Percentiles rank a stretch among this genome's conserved stretches.
phyloP scores from a whole-genome alignment of 2,329 filamentous ascomycete genomes.

The Arachnomyces sp. region DNA sequence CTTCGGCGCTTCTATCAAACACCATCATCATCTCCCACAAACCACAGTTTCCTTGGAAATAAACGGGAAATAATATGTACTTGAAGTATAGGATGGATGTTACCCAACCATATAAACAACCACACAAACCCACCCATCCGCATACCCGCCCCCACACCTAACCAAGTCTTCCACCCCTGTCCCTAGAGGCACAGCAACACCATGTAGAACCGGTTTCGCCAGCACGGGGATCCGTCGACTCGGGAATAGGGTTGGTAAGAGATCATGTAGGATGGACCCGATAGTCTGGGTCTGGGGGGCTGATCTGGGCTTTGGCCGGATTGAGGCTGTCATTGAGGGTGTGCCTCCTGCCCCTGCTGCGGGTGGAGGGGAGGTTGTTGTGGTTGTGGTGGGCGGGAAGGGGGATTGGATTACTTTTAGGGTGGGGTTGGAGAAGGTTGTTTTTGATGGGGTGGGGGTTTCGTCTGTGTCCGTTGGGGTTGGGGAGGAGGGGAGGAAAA shows the following conservation, averaged over 20 bases:
- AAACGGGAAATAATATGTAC: neutral
- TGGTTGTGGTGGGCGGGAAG: slow-evolving; percentile 45
- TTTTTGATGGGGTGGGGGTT: too few species aligned
- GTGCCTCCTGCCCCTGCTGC: neutral
- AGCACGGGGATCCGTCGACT: slow-evolving; percentile 75
- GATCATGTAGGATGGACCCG: slow-evolving; percentile 64
- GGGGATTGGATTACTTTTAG: slow-evolving; percentile 69
- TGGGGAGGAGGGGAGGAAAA: slow-evolving; percentile 70
- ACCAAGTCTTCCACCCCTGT: slow-evolving; percentile 77
- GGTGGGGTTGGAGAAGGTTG: slow-evolving; percentile 35
- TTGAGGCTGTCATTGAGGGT: slow-evolving; percentile 15
- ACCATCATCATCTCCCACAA: neutral
- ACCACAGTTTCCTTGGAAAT: neutral
- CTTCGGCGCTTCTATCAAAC: too few species aligned
- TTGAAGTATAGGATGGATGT: too few species aligned
- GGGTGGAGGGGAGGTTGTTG: slow-evolving; percentile 13
- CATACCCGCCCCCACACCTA: slow-evolving; percentile 65
- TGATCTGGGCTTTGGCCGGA: slow-evolving; percentile 11
- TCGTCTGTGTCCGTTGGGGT: too few species aligned
- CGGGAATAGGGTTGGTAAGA: slow-evolving; percentile 78
- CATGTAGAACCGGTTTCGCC: slow-evolving; percentile 78
- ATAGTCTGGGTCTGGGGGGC: slow-evolving; percentile 56
- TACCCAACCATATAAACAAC: slow-evolving; percentile 63
- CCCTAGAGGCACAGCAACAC: slow-evolving; percentile 69
- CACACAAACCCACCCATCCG: slow-evolving; percentile 84